Base-by-base conservation (phyloP, 352 stramenopile genomes). In the Pythium coloratum region DNA sequence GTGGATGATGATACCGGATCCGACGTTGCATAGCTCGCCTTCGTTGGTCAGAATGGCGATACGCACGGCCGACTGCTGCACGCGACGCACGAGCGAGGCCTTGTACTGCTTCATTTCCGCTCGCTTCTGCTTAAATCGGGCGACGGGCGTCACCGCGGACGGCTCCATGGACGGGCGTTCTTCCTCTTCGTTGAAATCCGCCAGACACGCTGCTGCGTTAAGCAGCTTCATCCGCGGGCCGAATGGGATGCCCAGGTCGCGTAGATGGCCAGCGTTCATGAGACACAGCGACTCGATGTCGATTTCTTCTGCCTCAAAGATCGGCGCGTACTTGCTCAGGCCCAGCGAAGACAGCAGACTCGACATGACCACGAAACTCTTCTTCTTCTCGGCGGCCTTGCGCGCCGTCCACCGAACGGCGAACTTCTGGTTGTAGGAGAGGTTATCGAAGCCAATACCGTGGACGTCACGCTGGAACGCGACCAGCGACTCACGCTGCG, bases 251-350 rank as follows among this genome's bases (percentile, higher is more conserved):
- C 88, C 88, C 20, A 95, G 70, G 54, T 95, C 88, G 5, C 88
- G 82, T 36, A 95, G 59, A 46, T 95, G 85, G 3, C 88, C 88
- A 16, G 88, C 85, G 59, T 95, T 95, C 88, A 95, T 95, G 46
- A 95, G 66, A 51, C 85, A 94, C 5, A 95, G 69, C 28, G 86
- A 91, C 57, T 95, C 88, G 64, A 95, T 91, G 49, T 95, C 88
- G 63, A 95, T 95, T 62, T 95, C 88, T 68, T 95, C 88, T n/a
- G 83, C 81, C 40, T 95, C 88, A 53, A 95, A 95, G 26, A 95
- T 76, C 13, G 88, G 81, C 28, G 82, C 86, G 66, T 95, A 95
- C 71, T 95, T 95, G 69, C 81, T 86, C 3, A 95, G 72, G 13
- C 86, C 84, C 6, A 95, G 74, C 44, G 85, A 95, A 33, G 84